Base-by-base conservation (phyloP, 108 stramenopile genomes). In the Fragilaria crotonensis region DNA sequence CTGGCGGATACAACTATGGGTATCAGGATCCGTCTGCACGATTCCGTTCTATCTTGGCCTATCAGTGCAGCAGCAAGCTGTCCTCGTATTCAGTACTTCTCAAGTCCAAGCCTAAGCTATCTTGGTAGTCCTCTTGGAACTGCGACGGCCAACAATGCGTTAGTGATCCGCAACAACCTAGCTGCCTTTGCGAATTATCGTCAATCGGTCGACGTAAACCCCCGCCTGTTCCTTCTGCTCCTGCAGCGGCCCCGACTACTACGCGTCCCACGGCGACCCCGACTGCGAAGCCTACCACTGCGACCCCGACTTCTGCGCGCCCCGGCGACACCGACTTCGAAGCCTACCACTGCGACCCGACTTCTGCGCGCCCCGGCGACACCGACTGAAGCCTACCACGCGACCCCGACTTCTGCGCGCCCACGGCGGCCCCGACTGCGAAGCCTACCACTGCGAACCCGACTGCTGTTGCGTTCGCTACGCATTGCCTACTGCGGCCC, bases 21-120 rank as follows among this genome's bases (percentile, higher is more conserved):
- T 62, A 25, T 20, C 45, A 30, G 7, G 61, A 62, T 31, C 61
- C 61, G 9, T 9, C 51, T 21, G 45, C 61, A 50, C 20, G 20
- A 3, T 62, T 62, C 28, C 49, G 61, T 2, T 48, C 61, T 3
- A 62, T 62, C 28, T 28, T 62, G 48, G 61, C 61, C 1, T 62
- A 62, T 30, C n/a, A 30, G n/a, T 55, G 54, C 28, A 1, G 4
- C 25, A 4, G 0, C 1, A 21, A 20, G 1, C n/a, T 67, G 66
- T 27, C 22, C 53, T 22, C 48, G 58, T 48, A 48, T 66, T 0
- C 57, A 59, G 25, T 30, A 48, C 7, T 66, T 66, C 31, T 66
- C 64, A 1, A 66, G 59, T 30, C 45, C 45, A 2, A 46, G 22
- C 2, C 2, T 46, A 2, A 46, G 22, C 2, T 46, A 46, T 46